Evolutionary conservation across 225 moss, liverwort and hornwort genomes (phyloP).

Genomic region (Anthoceros angustus): DNA sequence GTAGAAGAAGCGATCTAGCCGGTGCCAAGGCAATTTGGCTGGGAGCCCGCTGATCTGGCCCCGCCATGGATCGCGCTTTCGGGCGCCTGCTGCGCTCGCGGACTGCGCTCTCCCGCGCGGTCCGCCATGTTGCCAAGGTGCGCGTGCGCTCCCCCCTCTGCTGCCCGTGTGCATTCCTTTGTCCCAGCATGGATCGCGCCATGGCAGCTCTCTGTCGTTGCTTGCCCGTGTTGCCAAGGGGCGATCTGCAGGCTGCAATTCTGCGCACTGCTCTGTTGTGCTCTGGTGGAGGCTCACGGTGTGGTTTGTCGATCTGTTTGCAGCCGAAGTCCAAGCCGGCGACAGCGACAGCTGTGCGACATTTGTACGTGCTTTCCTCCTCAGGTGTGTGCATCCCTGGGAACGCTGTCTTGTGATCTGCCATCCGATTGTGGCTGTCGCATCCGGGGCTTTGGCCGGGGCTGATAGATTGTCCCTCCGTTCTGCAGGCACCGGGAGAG

Average conservation of each 20-base stretch:
- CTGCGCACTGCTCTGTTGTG: too few relatives aligned
- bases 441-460: not conserved
- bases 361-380: not conserved
- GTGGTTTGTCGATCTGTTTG: not conserved
- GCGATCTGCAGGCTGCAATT: too few relatives aligned
- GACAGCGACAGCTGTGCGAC: not conserved
- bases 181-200: too few relatives aligned
- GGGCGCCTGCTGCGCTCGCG: constrained; percentile 2
- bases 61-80: constrained; percentile 5
- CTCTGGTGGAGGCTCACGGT: too few relatives aligned
- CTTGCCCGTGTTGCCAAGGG: too few relatives aligned
- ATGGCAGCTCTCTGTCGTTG: too few relatives aligned
- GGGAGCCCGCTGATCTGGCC: constrained; percentile 1
- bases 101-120: not conserved
- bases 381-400: not conserved
- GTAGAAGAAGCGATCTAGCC: too few relatives aligned
- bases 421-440: not conserved
- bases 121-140: not conserved
- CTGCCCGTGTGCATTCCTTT: too few relatives aligned
- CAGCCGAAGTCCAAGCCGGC: not conserved
- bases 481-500: not conserved
- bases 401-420: not conserved
- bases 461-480: not conserved
- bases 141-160: not conserved
- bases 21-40: not conserved